Evolutionary conservation across 495 filamentous ascomycete genomes (phyloP), one percentile per base, ranked within the genome.

Genomic region (Hyaloscypha bicolor): DNA sequence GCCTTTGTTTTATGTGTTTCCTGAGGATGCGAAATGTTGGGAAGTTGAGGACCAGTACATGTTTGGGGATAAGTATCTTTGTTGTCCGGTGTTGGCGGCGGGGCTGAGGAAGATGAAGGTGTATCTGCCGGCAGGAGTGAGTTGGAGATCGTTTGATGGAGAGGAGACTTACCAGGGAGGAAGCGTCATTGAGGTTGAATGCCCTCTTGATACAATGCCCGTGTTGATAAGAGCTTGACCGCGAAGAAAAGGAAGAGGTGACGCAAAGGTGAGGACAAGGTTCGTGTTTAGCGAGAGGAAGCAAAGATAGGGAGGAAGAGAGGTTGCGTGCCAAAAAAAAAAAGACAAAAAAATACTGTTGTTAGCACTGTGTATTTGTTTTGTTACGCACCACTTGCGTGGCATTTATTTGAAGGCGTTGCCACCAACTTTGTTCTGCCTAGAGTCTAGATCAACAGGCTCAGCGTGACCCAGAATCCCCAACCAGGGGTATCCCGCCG

Each of bases 1-100:
- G 33, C 78, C 85, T 4, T 51, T 85, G 57, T 88, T 87, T 69
- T 85, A 82, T 68, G 85, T 83, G 67, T 87, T 88, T 60, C 85
- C 85, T 0, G 63, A 76, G 0, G 84, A 87, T 65, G 39, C 72
- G 52, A 68, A 61, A 52, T 77, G 78, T 14, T 87, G 84, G 85
- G 21, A 81, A 9, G 71, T 83, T 21, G 80, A 82, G 59, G 80
- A 79, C 48, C 77, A 85, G 76, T 88, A 85, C 70, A 79, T 87
- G 78, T 87, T 78, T 70, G 86, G 85, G 0, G 60, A 68, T 14
- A 81, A 79, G 68, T 87, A 86, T 73, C 75, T 87, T 30, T 76
- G 82, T n/a, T 78, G 74, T 11, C 85, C 85, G 1, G 77, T 88
- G 3, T 66, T 87, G 53, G 64, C 72, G 58, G 68, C 81, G 8